Conservation (phyloP, 2,329 filamentous ascomycete species). For the Sporothrix dimorphospora region DNA sequence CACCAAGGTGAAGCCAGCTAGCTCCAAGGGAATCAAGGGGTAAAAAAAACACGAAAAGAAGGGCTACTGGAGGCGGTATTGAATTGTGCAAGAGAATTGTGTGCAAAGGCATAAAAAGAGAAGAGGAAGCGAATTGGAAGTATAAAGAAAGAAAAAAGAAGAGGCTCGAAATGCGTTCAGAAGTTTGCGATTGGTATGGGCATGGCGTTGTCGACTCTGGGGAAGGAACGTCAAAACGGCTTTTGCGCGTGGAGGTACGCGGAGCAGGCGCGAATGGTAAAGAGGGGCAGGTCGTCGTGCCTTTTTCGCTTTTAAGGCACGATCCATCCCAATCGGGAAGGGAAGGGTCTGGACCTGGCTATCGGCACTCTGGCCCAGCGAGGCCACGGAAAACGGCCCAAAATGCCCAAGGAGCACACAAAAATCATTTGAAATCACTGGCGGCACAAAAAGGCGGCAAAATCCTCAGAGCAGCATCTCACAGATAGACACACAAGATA, state of each 20-base stretch:
- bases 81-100: not conserved
- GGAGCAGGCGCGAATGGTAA: constrained; percentile 12
- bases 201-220: not conserved
- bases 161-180: not conserved
- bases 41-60: not conserved
- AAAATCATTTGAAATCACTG: constrained; percentile 3
- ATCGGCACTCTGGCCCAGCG: not conserved
- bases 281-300: constrained; percentile 13
- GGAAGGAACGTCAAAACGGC: constrained; percentile 20
- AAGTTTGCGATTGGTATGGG: not conserved
- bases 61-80: not conserved
- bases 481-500: not conserved
- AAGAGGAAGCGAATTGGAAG: not conserved
- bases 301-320: constrained; percentile 16
- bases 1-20: constrained; percentile 3
- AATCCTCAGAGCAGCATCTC: not conserved
- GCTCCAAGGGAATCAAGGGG: constrained; percentile 25
- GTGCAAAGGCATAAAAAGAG: not conserved
- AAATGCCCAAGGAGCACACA: not conserved
- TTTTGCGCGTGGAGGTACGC: constrained; percentile 8
- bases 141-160: not conserved
- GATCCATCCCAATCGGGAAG: constrained; percentile 28
- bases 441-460: constrained; percentile 18
- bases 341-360: constrained; percentile 25
- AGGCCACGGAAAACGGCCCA: not conserved